Evolutionary conservation across 2,329 filamentous ascomycete genomes (phyloP), one percentile per base, ranked within the genome.

Genomic region (Claviceps fusiformis): DNA sequence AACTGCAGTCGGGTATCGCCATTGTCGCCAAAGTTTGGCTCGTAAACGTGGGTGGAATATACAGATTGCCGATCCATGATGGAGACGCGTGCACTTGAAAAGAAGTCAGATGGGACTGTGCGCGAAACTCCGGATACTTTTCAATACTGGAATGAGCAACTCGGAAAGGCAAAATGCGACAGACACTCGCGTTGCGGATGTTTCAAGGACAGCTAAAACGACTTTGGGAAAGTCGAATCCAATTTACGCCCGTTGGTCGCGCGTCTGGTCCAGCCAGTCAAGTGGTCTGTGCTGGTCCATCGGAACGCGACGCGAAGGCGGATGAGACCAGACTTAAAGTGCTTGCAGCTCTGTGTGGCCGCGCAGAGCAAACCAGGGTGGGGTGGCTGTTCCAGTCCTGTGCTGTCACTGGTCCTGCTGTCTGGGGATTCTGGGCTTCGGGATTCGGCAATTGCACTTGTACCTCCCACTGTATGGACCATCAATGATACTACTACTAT

Each of bases 1-100:
- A 91, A 76, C 65, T 89, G 82, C 31, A 81, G 76, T 56, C 85
- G 79, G 56, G 80, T 85, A 65, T 91, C 86, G 61, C 85, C 80
- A 57, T 75, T 79, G 45, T 83, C 80, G 63, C 82, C 81, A 59
- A 79, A 79, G 61, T 79, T 82, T 56, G 83, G 78, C 62, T 82
- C 82, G 63, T 89, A 89, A 59, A 96, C 84, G 65, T 86, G 91
- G 62, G 92, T 77, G 5, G 90, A 86, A 71, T 91, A 96, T 52
- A 90, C 83, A 59, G 89, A 90, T 73, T 89, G 87, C 65, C 85
- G 81, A 78, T 98, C 92, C 89, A 95, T 95, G 55, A 35, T 50
- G 41, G 48, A 15, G 52, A 31, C 43, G 37, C 13, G 43, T n/a
- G 48, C 19, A 43, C 41, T 43, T 45, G 24, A 31, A 45, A 39